These are phyloP conservation scores for Debaryomycetaceae sp. DNA, from an alignment of 1,139 yeast species.

Conservation along the genomic window DNA sequence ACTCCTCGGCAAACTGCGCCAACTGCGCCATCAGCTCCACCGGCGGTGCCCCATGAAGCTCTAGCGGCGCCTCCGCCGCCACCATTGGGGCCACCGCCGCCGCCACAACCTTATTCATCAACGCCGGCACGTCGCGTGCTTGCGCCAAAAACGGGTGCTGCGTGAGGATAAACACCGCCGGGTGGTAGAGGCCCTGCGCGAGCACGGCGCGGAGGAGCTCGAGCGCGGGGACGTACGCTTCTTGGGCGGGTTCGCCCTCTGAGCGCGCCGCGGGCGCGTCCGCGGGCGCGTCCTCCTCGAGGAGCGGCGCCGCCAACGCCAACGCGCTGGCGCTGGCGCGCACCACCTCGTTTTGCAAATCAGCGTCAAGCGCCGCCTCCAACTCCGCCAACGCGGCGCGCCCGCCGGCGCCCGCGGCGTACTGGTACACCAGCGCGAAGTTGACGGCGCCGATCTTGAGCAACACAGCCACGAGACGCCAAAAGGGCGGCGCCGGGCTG, in stretches of 20 bases:
- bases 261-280: no score
- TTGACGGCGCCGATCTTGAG: conserved; percentile 69
- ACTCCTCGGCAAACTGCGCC: conserved; percentile 40
- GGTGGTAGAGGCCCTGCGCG: conserved; percentile 61
- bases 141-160: conserved; percentile 61
- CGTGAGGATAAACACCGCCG: conserved; percentile 56
- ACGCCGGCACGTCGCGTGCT: conserved; percentile 49
- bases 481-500: conserved; percentile 38
- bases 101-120: conserved; percentile 49
- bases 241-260: no score
- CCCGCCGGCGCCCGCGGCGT: conserved; percentile 49
- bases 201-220: conserved; percentile 51
- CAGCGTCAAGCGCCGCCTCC: conserved; percentile 43
- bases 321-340: conserved; percentile 73
- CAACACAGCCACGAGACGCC: conserved; percentile 46
- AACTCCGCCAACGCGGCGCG: conserved; percentile 37
- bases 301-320: conserved; percentile 83
- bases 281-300: conserved; percentile 50
- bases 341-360: conserved; percentile 57
- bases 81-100: conserved; percentile 47
- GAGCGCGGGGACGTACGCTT: no score
- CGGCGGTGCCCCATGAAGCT: conserved; percentile 36
- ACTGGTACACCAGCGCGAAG: conserved; percentile 58
- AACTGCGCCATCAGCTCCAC: conserved; percentile 42
- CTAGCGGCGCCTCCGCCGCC: conserved; percentile 43